A percentile compares a stretch with the other conserved stretches of the same genome.
Evolutionary conservation across 805 yeast genomes (phyloP).

Genomic region (Spathaspora girioi): DNA sequence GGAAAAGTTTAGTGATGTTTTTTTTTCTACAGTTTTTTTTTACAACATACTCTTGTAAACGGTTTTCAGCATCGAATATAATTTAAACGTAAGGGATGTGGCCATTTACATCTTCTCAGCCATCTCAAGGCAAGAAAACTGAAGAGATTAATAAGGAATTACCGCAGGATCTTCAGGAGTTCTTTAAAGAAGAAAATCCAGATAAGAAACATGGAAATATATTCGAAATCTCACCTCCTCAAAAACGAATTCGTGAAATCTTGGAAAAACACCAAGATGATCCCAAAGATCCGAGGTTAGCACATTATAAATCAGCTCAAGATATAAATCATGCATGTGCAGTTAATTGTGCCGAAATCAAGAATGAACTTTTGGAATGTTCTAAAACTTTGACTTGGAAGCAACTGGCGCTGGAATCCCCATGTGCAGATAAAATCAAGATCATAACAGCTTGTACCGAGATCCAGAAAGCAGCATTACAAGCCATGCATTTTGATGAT

Average conservation of each 20-base stretch:
- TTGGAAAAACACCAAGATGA: conserved; percentile 14
- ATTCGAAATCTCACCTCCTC: conserved; percentile 24
- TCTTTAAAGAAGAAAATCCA: conserved; percentile 30
- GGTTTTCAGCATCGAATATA: neutral
- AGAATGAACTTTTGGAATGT: conserved; percentile 33
- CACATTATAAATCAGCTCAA: conserved; percentile 26
- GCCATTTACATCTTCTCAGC: conserved; percentile 22
- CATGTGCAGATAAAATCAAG: conserved; percentile 29
- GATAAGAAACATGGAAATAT: conserved; percentile 18
- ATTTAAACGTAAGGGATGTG: conserved; percentile 17
- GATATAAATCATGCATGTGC: conserved; percentile 20
- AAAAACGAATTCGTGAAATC: conserved; percentile 22
- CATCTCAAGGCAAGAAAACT: conserved; percentile 15
- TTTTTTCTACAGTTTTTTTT: neutral
- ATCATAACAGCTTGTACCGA: conserved; percentile 27
- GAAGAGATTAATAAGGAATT: conserved; percentile 29
- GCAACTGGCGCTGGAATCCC: conserved; percentile 2
- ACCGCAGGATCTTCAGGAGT: conserved; percentile 28
- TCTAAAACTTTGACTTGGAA: conserved; percentile 28
- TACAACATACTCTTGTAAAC: neutral
- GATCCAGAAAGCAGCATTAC: conserved; percentile 32
- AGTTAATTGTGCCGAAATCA: conserved; percentile 40
- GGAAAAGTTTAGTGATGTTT: neutral
- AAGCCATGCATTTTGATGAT: conserved; percentile 30
- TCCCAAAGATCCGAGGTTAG: conserved; percentile 24